Evolutionary conservation across 2,329 filamentous ascomycete species (phyloP).

Genomic region (Sclerotinia minor): DNA sequence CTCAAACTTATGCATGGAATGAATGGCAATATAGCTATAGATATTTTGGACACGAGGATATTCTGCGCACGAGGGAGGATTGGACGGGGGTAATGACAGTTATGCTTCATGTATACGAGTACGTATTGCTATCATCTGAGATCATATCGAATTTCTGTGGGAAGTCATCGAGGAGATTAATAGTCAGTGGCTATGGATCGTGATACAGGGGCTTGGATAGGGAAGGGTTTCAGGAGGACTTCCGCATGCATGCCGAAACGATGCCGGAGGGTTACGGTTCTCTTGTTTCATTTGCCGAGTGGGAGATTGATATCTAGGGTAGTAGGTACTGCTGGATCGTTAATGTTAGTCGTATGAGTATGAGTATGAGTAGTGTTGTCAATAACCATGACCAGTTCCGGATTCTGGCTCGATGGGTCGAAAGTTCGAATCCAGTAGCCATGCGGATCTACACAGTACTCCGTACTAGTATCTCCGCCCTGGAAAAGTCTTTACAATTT

Average conservation of each 20-base stretch:
- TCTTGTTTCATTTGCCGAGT: not conserved
- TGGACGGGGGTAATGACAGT: not conserved
- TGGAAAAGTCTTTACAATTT: too few relatives aligned
- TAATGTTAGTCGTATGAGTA: too few relatives aligned
- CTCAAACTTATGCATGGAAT: not conserved
- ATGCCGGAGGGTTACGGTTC: not conserved
- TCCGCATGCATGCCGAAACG: not conserved
- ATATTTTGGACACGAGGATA: not conserved
- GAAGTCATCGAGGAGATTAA: not conserved
- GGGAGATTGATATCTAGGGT: not conserved
- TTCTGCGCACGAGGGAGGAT: not conserved
- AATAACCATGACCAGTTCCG: too few relatives aligned
- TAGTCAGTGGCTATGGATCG: not conserved
- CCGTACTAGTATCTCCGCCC: too few relatives aligned
- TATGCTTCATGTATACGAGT: not conserved
- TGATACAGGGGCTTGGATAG: not conserved
- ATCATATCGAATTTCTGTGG: not conserved
- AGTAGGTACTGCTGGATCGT: not conserved
- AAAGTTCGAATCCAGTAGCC: too few relatives aligned
- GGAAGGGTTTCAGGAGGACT: not conserved
- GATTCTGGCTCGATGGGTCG: too few relatives aligned
- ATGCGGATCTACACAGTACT: too few relatives aligned
- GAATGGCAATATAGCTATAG: too few relatives aligned
- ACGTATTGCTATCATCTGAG: not conserved
- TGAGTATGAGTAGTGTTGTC: too few relatives aligned